Base-by-base conservation (phyloP, 2,329 filamentous ascomycete genomes). In the Botryosphaeria agaves region DNA sequence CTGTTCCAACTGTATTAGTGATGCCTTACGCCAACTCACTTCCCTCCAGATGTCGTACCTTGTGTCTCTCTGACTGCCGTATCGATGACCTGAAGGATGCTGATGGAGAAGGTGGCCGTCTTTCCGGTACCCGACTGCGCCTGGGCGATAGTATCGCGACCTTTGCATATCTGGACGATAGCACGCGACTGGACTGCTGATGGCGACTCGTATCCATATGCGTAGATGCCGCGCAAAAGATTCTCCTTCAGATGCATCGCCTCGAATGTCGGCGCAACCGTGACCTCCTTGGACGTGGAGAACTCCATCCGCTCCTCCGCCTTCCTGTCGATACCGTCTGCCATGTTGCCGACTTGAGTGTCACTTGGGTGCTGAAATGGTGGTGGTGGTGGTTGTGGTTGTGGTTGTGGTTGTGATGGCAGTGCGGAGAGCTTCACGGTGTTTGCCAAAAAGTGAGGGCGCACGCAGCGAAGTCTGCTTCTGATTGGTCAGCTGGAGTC, bases 61-160 rank as follows among this genome's bases (percentile, higher is more conserved):
- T 93, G 85, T 17, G 81, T 89, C 59, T 93, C 83, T 14, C 28
- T 78, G 32, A 93, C 77, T 24, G 80, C 82, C 5, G 85, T 92
- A 11, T 29, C 28, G 12, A 29, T 29, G 5, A 29, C 28, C 73
- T 98, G 89, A 45, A 98, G 81, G 49, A 89, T 82, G 50, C 85
- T 93, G 65, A 98, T 92, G 51, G 89, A 95, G 76, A 98, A 98
- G 47, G 89, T 98, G 48, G 89, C 89, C 46, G 89, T 98, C 76
- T 98, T 98, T 67, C 89, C 89, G 59, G 89, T 98, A 72, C 89
- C 89, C 48, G 89, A 98, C 72, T 95, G 89, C 14, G 89, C 89
- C 53, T 98, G 89, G 12, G 89, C 89, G 51, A 98, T 98, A 38
- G 89, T 95, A 56, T 98, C 89, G 58, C 89, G 83, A 41, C 89